Percentiles rank a stretch among this genome's conserved stretches.
These are phyloP conservation scores for Vigna reflexopilosa DNA, from an alignment of 306 rosid species.

Conservation along the genomic window DNA sequence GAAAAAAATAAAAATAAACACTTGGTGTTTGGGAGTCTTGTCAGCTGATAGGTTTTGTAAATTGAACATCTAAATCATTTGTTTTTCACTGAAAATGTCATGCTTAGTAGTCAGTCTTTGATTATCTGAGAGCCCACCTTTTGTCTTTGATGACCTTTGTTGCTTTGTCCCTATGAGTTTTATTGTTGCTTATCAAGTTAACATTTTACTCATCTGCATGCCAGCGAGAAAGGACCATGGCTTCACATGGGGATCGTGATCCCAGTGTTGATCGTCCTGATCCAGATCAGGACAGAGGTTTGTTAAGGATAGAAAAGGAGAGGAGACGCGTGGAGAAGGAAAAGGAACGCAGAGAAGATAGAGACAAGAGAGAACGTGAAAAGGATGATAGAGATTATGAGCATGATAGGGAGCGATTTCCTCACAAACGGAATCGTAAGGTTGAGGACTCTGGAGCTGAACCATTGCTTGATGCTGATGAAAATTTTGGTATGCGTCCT, in stretches of 20 bases:
- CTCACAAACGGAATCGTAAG: constrained; percentile 70
- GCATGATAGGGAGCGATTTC: constrained; percentile 71
- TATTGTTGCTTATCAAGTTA: constrained; percentile 44
- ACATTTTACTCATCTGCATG: constrained; percentile 44
- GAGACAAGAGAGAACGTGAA: constrained; percentile 79
- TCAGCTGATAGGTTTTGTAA: constrained; percentile 41
- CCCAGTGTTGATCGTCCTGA: constrained; percentile 91
- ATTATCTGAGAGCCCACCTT: constrained; percentile 1
- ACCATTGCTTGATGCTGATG: constrained; percentile 75
- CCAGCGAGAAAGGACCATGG: constrained; percentile 79
- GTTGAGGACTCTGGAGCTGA: constrained; percentile 78
- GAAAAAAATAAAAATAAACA: background rate
- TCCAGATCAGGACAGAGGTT: constrained; percentile 71
- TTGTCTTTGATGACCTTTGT: background rate
- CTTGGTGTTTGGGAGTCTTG: constrained; percentile 27
- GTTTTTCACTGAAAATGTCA: constrained; percentile 20
- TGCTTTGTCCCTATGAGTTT: constrained; percentile 34
- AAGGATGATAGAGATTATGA: constrained; percentile 83
- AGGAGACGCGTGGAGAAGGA: constrained; percentile 86
- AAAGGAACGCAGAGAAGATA: constrained; percentile 81
- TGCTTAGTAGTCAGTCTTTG: constrained; percentile 18
- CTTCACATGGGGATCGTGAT: constrained; percentile 79
- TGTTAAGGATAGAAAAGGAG: constrained; percentile 80
- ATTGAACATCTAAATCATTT: constrained; percentile 22
- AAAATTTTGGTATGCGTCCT: constrained; percentile 71